Base-by-base conservation (phyloP, 2,329 filamentous ascomycete species). In the Diaporthe longicolla region DNA sequence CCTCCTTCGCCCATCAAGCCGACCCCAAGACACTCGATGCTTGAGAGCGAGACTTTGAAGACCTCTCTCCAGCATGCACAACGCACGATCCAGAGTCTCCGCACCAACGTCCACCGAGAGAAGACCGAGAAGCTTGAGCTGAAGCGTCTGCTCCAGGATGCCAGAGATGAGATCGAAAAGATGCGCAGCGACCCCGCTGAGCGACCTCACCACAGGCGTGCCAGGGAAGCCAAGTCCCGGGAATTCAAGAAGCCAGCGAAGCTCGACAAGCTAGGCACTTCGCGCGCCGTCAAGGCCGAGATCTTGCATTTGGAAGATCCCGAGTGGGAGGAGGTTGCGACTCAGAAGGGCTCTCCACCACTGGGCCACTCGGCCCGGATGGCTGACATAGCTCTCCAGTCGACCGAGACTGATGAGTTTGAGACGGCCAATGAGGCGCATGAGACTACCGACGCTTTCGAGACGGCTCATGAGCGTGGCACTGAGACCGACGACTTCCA, bases 91-190 rank as follows among this genome's bases (percentile, higher is more conserved):
- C 96, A 98, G 82, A 97, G 95, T 79, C 90, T 98, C 78, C 95
- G 97, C 83, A 95, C 93, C 82, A 97, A 95, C 79, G 94, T 98
- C 61, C 96, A 99, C 82, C 93, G 97, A 45, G 97, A 99, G 83
- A 99, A 98, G 91, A 98, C 96, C 0, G 97, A 99, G 83, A 99
- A 98, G 87, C 90, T 98, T 37, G 97, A 99, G 83, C 90, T 98
- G 71, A 95, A 95, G 84, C 93, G 96, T 74, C 94, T 99, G 89
- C 90, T 98, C 40, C 96, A 98, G 84, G 97, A 99, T 79, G 93
- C 96, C 32, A 92, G 95, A 48, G 97, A 99, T 81, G 97, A 99
- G 80, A 85, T 99, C 37, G 97, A 93, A 80, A 88, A 95, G 82
- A 84, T 90, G 61, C 90, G 92, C 74, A 90, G 86, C 73, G 89